phyloP scores from a whole-genome alignment of 2,329 filamentous ascomycete species.

The Tolypocladium cylindrosporum region DNA sequence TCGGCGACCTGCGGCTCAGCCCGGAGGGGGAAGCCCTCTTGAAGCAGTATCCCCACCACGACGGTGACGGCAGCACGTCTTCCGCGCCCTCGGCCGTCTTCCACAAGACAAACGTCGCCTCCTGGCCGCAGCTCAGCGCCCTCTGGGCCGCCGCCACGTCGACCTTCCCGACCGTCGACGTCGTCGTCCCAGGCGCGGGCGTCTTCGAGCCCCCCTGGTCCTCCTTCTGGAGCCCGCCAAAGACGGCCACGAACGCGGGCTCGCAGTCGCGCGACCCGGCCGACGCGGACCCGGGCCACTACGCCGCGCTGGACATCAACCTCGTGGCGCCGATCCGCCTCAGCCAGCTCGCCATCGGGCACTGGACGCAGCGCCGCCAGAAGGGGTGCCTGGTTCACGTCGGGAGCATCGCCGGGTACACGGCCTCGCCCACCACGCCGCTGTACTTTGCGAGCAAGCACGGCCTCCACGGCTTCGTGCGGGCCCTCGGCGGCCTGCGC shows the following conservation, averaged over 20 bases:
- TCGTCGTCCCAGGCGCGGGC: slow-evolving; percentile 25
- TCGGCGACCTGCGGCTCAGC: slow-evolving; percentile 24
- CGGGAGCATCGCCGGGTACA: slow-evolving; percentile 23
- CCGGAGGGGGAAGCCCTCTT: slow-evolving; percentile 22
- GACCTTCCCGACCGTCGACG: slow-evolving; percentile 20
- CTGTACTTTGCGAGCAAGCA: slow-evolving; percentile 27
- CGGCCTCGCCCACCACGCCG: slow-evolving; percentile 17
- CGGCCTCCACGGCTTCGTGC: slow-evolving; percentile 24
- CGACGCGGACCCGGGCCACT: slow-evolving; percentile 19
- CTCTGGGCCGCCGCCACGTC: slow-evolving; percentile 18
- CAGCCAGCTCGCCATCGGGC: slow-evolving; percentile 25
- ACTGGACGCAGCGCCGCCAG: slow-evolving; percentile 22
- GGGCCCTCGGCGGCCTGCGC: slow-evolving; percentile 17
- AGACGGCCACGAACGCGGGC: slow-evolving; percentile 16
- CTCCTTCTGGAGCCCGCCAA: slow-evolving; percentile 25
- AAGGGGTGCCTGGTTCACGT: slow-evolving; percentile 21
- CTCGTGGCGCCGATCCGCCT: slow-evolving; percentile 25
- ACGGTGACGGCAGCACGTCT: slow-evolving; percentile 1
- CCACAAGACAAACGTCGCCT: slow-evolving; percentile 24
- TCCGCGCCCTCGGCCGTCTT: slow-evolving; percentile 16
- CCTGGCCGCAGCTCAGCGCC: slow-evolving; percentile 21
- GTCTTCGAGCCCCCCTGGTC: slow-evolving; percentile 25
- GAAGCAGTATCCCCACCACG: slow-evolving; percentile 15
- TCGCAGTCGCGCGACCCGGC: slow-evolving; percentile 14
- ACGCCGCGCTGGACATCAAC: slow-evolving; percentile 26